Evolutionary conservation across 768 basidiomycete species (phyloP).

Genomic region (Termitomyces heimii): DNA sequence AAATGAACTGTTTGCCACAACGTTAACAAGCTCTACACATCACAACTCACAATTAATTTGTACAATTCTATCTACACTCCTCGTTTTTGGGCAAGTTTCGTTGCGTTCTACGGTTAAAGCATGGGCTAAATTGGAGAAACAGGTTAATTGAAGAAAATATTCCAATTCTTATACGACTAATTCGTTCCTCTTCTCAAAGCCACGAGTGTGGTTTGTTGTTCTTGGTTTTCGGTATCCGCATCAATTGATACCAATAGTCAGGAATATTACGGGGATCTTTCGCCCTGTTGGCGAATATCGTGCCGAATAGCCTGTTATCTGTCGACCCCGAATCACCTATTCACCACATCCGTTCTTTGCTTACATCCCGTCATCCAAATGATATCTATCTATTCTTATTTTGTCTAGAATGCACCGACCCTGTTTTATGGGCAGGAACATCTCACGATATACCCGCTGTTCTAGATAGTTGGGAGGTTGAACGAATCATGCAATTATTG

Average conservation of each 20-base stretch:
- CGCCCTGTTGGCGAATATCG: constrained; percentile 23
- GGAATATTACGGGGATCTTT: constrained; percentile 32
- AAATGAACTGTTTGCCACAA: constrained; percentile 7
- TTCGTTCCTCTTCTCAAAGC: constrained; percentile 18
- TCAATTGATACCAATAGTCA: constrained; percentile 10
- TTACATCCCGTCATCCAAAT: constrained; percentile 52
- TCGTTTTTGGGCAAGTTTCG: constrained; percentile 23
- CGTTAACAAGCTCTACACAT: background rate
- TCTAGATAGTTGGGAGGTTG: constrained; percentile 71
- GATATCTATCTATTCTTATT: constrained; percentile 61
- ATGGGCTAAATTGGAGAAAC: background rate
- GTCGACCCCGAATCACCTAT: constrained; percentile 28
- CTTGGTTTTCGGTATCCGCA: background rate
- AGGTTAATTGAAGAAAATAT: constrained; percentile 20
- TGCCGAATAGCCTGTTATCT: constrained; percentile 21
- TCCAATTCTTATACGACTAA: constrained; percentile 18
- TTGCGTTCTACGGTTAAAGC: background rate
- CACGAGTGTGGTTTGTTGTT: constrained; percentile 17
- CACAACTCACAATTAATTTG: constrained; percentile 13
- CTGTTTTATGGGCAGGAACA: constrained; percentile 65
- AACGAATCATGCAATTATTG: constrained; percentile 61
- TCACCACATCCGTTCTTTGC: constrained; percentile 46
- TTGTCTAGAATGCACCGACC: constrained; percentile 55
- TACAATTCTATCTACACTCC: constrained; percentile 20
- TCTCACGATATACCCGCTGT: constrained; percentile 40